Evolutionary conservation across 768 basidiomycete genomes (phyloP), one percentile per base, ranked within the genome.

Genomic region (Pleurotus sapidus): DNA sequence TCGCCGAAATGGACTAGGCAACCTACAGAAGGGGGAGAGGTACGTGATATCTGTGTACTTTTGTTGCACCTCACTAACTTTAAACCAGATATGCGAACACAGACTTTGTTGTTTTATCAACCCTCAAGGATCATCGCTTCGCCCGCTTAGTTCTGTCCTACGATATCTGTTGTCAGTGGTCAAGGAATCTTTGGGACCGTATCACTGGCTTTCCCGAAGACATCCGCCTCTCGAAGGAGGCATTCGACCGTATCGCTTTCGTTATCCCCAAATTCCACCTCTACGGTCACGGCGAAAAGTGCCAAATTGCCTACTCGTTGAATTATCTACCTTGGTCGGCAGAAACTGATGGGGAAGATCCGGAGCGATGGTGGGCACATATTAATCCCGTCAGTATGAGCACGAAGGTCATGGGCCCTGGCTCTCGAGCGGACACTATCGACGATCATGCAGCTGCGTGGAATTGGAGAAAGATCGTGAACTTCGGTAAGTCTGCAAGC

Each of bases 11-110:
- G 62, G 64, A 1, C 59, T 68, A 0, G 73, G 70, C 3, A 70
- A 73, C 59, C 57, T 74, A 0, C 73, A 74, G 49, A 68, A 67
- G 46, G 73, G 73, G 0, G 72, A 74, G 60, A 34, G 64, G 72
- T 71, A 61, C 46, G 63, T 60, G 8, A 20, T 39, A 39, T 17
- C 34, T 30, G 11, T 46, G 42, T 17, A 54, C n/a, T 18, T 34
- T 45, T 9, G 24, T 34, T 17, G 27, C 27, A 25, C 17, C 46
- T 40, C 18, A 30, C 30, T 38, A 24, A 38, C 15, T 38, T 17
- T 5, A 39, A 25, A 17, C 15, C 46, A 70, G 69, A 30, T 71
- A 70, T 46, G 64, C 63, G 0, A 70, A 71, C 46, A 70, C 71
- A 62, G 70, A 71, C 38, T 72, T 65, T 43, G 47, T 71, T 37